These are phyloP conservation scores for Tephrocybe sp. DNA, from an alignment of 768 basidiomycete genomes.

Conservation along the genomic window DNA sequence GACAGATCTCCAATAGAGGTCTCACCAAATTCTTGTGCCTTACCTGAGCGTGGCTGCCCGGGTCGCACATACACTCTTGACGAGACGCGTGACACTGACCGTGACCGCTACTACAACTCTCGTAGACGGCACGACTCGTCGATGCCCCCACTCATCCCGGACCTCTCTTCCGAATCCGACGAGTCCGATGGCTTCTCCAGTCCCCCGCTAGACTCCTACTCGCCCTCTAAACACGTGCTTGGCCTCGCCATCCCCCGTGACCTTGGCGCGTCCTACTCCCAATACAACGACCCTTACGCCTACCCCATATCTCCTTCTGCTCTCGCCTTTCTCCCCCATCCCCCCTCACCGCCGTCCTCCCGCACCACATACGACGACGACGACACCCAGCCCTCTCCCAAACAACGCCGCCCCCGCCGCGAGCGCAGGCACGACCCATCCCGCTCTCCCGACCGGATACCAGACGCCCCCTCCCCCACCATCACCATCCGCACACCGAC, in stretches of 20 bases:
- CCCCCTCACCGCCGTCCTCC: constrained; percentile 26
- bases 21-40: constrained; percentile 67
- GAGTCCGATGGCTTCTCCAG: constrained; percentile 57
- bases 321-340: constrained; percentile 38
- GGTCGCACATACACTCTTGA: constrained; percentile 65
- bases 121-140: constrained; percentile 40
- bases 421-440: constrained; percentile 36
- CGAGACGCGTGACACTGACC: constrained; percentile 23
- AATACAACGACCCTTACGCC: constrained; percentile 19
- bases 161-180: constrained; percentile 63
- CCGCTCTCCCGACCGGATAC: constrained; percentile 40
- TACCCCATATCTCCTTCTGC: constrained; percentile 18
- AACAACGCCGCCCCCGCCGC: constrained; percentile 22
- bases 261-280: constrained; percentile 7
- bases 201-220: constrained; percentile 28
- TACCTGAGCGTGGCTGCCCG: constrained; percentile 79
- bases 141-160: constrained; percentile 55
- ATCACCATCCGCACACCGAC: constrained; percentile 10
- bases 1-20: constrained; percentile 82
- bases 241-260: constrained; percentile 28
- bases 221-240: constrained; percentile 19
- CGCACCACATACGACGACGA: constrained; percentile 14
- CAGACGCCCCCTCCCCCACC: constrained; percentile 19
- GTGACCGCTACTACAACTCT: constrained; percentile 26
- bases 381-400: constrained; percentile 11